Evolutionary conservation across 2,329 filamentous ascomycete genomes (phyloP).

Genomic region (Septoria petroselini): DNA sequence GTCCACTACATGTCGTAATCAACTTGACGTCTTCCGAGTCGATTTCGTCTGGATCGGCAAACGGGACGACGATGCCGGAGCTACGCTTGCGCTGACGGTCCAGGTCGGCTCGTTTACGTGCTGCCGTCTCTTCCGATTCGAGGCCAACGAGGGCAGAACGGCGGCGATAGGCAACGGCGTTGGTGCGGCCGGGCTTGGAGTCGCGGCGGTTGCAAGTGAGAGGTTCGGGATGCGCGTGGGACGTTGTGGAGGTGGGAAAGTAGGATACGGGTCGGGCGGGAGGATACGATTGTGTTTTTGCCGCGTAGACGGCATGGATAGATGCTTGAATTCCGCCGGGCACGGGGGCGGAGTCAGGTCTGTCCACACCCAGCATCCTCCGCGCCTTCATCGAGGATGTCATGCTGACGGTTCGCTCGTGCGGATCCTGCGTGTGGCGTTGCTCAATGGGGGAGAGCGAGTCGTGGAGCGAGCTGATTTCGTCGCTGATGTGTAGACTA

Average conservation of each 20-base stretch:
- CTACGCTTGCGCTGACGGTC: not conserved
- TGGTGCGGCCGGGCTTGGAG: not conserved
- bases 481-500: not conserved
- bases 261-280: not conserved
- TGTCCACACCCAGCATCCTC: slow-evolving; percentile 9
- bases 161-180: not conserved
- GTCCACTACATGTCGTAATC: slow-evolving; percentile 1
- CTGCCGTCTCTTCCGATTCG: not conserved
- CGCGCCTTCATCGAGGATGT: slow-evolving; percentile 4
- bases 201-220: not conserved
- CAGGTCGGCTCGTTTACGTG: not conserved
- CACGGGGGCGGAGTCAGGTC: slow-evolving; percentile 6
- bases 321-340: not conserved
- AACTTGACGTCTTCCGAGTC: slow-evolving; percentile 1
- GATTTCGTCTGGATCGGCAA: not conserved
- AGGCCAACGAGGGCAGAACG: not conserved
- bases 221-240: slow-evolving; percentile 1
- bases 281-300: slow-evolving; percentile 2
- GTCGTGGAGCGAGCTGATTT: slow-evolving; percentile 6
- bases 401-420: not conserved
- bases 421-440: not conserved
- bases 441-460: not conserved
- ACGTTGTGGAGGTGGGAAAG: not conserved
- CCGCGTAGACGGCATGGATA: not conserved
- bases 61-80: not conserved